Evolutionary conservation across 148 eudicot genomes (phyloP).

Genomic region (Dianthus caryophyllus): DNA sequence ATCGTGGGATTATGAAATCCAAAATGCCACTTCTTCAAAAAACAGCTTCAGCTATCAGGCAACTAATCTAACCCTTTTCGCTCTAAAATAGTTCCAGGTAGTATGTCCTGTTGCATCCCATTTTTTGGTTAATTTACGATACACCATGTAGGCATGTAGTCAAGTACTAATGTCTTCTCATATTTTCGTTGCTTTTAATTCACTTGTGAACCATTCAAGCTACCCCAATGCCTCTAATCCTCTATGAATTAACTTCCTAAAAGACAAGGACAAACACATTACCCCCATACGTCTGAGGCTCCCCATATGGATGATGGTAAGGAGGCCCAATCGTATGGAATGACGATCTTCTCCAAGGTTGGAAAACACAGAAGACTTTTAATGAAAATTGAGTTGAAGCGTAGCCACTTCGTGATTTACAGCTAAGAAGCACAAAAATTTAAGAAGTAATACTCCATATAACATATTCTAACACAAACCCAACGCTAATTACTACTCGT

Average conservation of each 20-base stretch:
- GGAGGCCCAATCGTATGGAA: not conserved
- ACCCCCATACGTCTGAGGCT: not conserved
- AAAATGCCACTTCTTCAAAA: not conserved
- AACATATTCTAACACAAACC: not conserved
- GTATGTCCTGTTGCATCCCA: not conserved
- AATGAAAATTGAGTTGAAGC: not conserved
- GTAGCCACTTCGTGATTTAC: not conserved
- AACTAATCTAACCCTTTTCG: not conserved
- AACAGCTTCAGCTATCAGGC: not conserved
- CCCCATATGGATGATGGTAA: not conserved
- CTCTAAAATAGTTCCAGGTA: not conserved
- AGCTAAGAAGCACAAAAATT: not conserved
- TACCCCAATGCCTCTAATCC: not conserved
- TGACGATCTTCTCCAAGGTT: not conserved
- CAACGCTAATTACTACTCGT: not conserved
- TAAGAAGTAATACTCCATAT: not conserved
- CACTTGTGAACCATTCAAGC: not conserved
- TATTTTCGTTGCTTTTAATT: not conserved
- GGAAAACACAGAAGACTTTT: not conserved
- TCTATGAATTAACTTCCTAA: not conserved
- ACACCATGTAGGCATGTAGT: too few relatives aligned
- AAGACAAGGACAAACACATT: not conserved
- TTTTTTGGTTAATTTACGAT: not conserved
- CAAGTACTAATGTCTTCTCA: not conserved
- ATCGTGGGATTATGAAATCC: not conserved